Conservation (phyloP, 2,329 filamentous ascomycete genomes). For the Colletotrichum truncatum region DNA sequence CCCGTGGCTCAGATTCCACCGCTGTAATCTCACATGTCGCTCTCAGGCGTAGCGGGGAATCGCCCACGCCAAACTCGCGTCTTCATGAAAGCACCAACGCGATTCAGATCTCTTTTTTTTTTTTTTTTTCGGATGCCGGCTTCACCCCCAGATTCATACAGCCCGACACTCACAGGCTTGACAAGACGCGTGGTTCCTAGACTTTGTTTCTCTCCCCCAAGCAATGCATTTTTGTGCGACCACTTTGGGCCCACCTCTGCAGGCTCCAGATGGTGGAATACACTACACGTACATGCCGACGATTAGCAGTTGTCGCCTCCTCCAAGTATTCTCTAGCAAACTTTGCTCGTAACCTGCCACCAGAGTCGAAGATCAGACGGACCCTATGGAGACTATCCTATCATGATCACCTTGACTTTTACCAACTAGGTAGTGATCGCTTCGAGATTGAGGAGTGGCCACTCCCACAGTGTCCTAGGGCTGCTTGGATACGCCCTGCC, state of each 20-base stretch:
- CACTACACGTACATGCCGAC: neutral
- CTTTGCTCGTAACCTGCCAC: neutral
- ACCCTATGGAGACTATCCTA: constrained; percentile 20
- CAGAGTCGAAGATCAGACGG: constrained; percentile 23
- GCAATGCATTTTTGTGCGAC: constrained; percentile 7
- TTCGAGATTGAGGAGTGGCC: constrained; percentile 2
- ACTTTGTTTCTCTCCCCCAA: neutral
- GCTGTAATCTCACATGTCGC: constrained; percentile 13
- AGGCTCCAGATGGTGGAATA: constrained; percentile 17
- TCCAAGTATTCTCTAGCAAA: neutral
- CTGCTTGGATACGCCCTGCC: neutral
- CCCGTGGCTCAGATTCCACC: neutral
- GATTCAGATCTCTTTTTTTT: too few species aligned
- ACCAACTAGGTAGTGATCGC: constrained; percentile 21
- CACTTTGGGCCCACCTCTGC: constrained; percentile 19
- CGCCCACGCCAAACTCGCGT: neutral
- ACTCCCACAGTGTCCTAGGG: neutral
- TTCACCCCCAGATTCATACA: constrained; percentile 9
- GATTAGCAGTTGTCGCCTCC: neutral
- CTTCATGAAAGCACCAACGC: neutral
- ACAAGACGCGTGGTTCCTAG: neutral
- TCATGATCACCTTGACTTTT: constrained; percentile 17
- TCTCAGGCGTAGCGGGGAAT: constrained; percentile 23
- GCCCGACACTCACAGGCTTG: neutral
- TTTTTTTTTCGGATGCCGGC: too few species aligned